phyloP scores from a whole-genome alignment of 345 rosid species.

The Citrus mangshanensis region DNA sequence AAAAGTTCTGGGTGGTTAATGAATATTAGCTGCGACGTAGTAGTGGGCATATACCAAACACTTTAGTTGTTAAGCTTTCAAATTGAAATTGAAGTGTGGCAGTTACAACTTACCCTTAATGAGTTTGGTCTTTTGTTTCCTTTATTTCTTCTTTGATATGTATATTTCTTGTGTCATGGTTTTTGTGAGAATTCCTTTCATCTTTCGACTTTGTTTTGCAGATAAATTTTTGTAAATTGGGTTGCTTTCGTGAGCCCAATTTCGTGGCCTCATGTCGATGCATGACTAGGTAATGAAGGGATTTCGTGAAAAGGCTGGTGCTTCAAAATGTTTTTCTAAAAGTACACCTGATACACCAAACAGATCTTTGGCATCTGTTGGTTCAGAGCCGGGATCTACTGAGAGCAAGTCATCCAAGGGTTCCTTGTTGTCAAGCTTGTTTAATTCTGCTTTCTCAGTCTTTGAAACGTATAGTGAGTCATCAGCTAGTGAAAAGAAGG shows the following conservation, averaged over 20 bases:
- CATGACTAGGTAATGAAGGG: constrained; percentile 72
- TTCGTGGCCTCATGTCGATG: constrained; percentile 14
- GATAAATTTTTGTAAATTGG: constrained; percentile 16
- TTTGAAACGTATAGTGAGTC: constrained; percentile 53
- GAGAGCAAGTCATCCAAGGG: constrained; percentile 40
- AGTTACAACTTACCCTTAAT: not conserved
- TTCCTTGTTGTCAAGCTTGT: constrained; percentile 57
- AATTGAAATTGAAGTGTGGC: not conserved
- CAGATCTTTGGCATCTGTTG: constrained; percentile 42
- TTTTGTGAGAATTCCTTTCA: not conserved
- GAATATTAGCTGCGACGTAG: not conserved
- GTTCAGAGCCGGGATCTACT: constrained; percentile 45
- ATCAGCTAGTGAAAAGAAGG: constrained; percentile 40
- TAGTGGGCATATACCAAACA: not conserved
- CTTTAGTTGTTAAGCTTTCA: not conserved
- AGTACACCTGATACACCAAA: constrained; percentile 30
- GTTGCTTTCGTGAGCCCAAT: constrained; percentile 24
- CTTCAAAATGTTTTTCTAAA: constrained; percentile 45
- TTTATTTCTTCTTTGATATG: not conserved
- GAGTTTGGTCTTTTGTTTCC: not conserved
- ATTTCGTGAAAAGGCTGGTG: constrained; percentile 48
- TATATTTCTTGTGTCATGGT: not conserved
- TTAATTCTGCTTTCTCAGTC: constrained; percentile 63
- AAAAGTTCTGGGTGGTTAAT: not conserved
- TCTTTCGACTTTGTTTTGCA: constrained; percentile 6